Percentiles rank a stretch among this genome's conserved stretches.
Evolutionary conservation across 768 basidiomycete genomes (phyloP).

Genomic region (Neoboletus subvelutipes): DNA sequence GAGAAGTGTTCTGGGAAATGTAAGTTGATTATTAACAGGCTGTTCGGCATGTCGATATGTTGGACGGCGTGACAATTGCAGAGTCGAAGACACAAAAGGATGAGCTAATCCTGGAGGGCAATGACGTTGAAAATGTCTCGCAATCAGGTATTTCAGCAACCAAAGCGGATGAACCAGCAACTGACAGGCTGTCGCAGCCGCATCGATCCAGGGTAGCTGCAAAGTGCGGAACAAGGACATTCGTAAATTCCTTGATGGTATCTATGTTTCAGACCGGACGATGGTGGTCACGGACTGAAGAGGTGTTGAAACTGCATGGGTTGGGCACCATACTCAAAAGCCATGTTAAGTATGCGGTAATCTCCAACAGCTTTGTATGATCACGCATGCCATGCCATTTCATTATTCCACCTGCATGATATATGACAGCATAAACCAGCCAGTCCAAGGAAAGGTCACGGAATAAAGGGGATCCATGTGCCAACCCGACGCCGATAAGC

Average conservation of each 20-base stretch:
- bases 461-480: conserved; percentile 87
- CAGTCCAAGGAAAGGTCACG: conserved; percentile 36
- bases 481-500: conserved; percentile 73
- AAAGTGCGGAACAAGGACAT: conserved; percentile 99
- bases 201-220: conserved; percentile 95
- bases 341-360: conserved; percentile 25
- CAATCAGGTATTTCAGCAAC: conserved; percentile 69
- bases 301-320: conserved; percentile 5
- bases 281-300: conserved; percentile 50
- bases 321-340: conserved; percentile 13
- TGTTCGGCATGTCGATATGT: conserved; percentile 90
- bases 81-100: conserved; percentile 95
- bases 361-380: conserved; percentile 28
- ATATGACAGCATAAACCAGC: neutral
- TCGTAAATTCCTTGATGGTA: conserved; percentile 95
- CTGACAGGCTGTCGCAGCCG: conserved; percentile 50
- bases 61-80: conserved; percentile 77
- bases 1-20: neutral
- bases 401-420: conserved; percentile 4
- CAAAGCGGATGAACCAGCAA: neutral
- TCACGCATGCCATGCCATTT: conserved; percentile 22
- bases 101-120: conserved; percentile 90
- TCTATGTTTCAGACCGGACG: conserved; percentile 85
- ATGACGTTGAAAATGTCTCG: conserved; percentile 95
- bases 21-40: conserved; percentile 46